These are phyloP conservation scores for Ogataea pini DNA, from an alignment of 805 yeast genomes.

Conservation along the genomic window DNA sequence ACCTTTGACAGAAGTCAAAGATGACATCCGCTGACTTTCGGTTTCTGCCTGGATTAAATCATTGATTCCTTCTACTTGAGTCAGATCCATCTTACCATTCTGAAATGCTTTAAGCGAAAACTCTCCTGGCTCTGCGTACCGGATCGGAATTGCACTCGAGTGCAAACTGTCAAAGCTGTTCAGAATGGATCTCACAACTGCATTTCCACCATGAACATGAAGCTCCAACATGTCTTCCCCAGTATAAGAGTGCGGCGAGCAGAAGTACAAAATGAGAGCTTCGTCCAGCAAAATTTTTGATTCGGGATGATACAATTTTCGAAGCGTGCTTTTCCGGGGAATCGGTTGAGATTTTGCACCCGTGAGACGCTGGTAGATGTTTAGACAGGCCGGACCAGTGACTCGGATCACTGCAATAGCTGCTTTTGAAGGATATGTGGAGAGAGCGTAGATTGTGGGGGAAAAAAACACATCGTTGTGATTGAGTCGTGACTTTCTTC, in stretches of 20 bases:
- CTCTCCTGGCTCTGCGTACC: conserved; percentile 93
- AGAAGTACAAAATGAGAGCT: conserved; percentile 68
- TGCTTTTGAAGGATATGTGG: conserved; percentile 78
- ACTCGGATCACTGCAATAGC: conserved; percentile 87
- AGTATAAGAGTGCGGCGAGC: conserved; percentile 77
- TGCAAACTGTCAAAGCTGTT: conserved; percentile 59
- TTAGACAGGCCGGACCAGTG: conserved; percentile 65
- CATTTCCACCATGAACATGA: conserved; percentile 94
- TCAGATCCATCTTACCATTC: conserved; percentile 80
- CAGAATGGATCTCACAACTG: conserved; percentile 71
- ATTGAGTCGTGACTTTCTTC: not conserved
- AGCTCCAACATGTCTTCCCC: conserved; percentile 90
- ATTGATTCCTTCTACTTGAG: conserved; percentile 87
- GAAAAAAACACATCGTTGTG: conserved; percentile 3
- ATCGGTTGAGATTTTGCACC: conserved; percentile 37
- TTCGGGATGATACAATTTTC: conserved; percentile 52
- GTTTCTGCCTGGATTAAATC: conserved; percentile 94
- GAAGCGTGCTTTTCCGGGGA: conserved; percentile 57
- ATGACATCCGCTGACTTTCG: conserved; percentile 78
- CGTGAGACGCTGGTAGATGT: conserved; percentile 51
- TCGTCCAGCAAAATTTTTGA: conserved; percentile 61
- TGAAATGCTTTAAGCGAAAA: conserved; percentile 85
- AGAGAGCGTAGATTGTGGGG: conserved; percentile 87
- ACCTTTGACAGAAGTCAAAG: conserved; percentile 74
- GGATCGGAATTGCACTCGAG: conserved; percentile 45